phyloP scores from a whole-genome alignment of 371 early-diverging fungal genomes.

The Rozella allomycis region DNA sequence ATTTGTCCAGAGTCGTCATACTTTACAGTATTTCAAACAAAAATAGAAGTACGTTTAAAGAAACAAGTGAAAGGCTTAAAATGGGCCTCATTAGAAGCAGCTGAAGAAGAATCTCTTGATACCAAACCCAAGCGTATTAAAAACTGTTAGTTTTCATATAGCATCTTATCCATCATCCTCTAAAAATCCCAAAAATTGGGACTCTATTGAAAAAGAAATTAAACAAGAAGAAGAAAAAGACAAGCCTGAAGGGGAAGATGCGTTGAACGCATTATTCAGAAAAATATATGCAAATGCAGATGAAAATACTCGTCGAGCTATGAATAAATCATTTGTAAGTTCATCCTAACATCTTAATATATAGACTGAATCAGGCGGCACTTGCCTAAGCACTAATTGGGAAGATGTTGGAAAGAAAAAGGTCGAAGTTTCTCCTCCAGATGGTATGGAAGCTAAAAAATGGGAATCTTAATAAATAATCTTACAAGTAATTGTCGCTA shows the following conservation, averaged over 20 bases:
- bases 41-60: conserved; percentile 77
- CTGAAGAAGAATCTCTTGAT: conserved; percentile 12
- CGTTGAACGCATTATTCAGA: conserved; percentile 70
- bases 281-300: conserved; percentile 71
- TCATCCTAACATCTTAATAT: too few species aligned
- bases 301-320: conserved; percentile 79
- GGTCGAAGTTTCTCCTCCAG: conserved; percentile 70
- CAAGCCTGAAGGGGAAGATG: conserved; percentile 65
- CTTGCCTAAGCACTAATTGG: conserved; percentile 91
- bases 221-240: conserved; percentile 43
- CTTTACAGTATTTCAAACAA: conserved; percentile 54
- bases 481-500: too few species aligned
- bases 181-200: conserved; percentile 47
- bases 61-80: conserved; percentile 43
- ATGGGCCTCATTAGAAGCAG: conserved; percentile 60
- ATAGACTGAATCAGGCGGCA: conserved; percentile 84
- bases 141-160: too few species aligned
- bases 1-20: conserved; percentile 45
- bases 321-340: too few species aligned
- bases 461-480: conserved; percentile 11
- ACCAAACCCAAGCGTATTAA: too few species aligned
- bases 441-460: conserved; percentile 67
- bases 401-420: conserved; percentile 54
- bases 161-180: conserved; percentile 8
- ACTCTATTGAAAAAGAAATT: conserved; percentile 31